Evolutionary conservation across 2,329 filamentous ascomycete genomes (phyloP).

Genomic region (Diaporthe caulivora): DNA sequence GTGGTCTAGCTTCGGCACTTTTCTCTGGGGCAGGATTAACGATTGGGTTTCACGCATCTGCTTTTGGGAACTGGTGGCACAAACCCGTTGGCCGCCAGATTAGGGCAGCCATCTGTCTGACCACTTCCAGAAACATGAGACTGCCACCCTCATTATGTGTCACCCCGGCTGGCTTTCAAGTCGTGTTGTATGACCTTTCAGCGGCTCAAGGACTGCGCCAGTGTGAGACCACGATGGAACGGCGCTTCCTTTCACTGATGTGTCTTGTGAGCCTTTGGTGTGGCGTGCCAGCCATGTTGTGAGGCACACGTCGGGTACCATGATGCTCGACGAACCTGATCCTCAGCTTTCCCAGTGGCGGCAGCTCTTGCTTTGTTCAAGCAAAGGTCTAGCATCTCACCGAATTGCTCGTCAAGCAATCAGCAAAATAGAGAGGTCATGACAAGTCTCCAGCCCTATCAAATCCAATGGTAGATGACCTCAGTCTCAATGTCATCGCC

Average conservation of each 20-base stretch:
- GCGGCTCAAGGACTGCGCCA: constrained; percentile 12
- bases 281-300: not conserved
- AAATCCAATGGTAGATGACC: not conserved
- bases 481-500: not conserved
- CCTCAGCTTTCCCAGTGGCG: not conserved
- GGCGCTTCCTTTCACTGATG: not conserved
- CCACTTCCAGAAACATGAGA: not conserved
- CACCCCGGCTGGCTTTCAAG: not conserved
- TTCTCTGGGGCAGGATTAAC: not conserved
- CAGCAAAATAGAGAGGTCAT: not conserved
- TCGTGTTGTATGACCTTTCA: not conserved
- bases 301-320: not conserved
- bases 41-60: constrained; percentile 21
- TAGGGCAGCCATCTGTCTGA: constrained; percentile 11
- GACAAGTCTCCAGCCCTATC: not conserved
- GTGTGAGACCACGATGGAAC: constrained; percentile 13
- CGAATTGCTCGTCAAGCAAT: not conserved
- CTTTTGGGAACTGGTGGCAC: constrained; percentile 11
- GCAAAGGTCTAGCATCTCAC: too few species aligned
- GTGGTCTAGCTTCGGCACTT: constrained; percentile 31
- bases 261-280: not conserved
- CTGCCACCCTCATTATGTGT: constrained; percentile 8
- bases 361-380: not conserved
- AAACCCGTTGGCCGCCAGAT: constrained; percentile 5
- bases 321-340: not conserved